Evolutionary conservation across 148 eudicot genomes (phyloP), one percentile per base, ranked within the genome.

Genomic region (Simmondsia chinensis): DNA sequence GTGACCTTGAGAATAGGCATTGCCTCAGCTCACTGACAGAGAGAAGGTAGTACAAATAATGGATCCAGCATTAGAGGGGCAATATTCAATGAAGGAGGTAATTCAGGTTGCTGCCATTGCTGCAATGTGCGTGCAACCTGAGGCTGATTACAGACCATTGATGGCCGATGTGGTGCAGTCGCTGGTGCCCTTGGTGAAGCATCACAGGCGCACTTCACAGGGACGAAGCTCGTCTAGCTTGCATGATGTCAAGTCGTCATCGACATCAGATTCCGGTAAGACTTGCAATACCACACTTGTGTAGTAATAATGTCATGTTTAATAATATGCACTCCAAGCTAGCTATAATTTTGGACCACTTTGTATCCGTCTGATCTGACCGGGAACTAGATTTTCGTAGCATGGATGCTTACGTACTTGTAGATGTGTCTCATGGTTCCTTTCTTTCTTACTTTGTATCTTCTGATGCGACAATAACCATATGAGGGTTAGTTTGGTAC

Each of bases 161-260:
- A 89, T 89, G 95, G 93, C 97, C 0, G 97, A 89, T 54, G 97
- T 89, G 9, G 94, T 89, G 24, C 97, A 89, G 65, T 85, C 97
- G 0, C 74, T 89, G 20, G 85, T 76, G 44, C 97, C 95, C 21
- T 70, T 89, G 31, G 95, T 81, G 50, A 85, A 76, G 61, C 74
- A 52, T 36, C 77, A 61, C 18, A 59, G 65, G 51, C 59, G 63
- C 3, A 33, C 56, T 39, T 69, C 83, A 5, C 71, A 54, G 46
- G 55, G 48, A 31, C 47, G 71, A 33, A 54, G 53, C 54, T 49
- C 49, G 48, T 63, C 80, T 10, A 75, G 68, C 65, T 63, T 64
- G 45, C 52, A 65, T 20, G 55, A 52, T 13, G 62, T 64, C 14
- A 74, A 60, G 60, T 81, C 84, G 43, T 84, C 89, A 15, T 43